Percentiles rank a stretch among this genome's conserved stretches.
Evolutionary conservation across 306 rosid genomes (phyloP).

Genomic region (Calophaca sinica): DNA sequence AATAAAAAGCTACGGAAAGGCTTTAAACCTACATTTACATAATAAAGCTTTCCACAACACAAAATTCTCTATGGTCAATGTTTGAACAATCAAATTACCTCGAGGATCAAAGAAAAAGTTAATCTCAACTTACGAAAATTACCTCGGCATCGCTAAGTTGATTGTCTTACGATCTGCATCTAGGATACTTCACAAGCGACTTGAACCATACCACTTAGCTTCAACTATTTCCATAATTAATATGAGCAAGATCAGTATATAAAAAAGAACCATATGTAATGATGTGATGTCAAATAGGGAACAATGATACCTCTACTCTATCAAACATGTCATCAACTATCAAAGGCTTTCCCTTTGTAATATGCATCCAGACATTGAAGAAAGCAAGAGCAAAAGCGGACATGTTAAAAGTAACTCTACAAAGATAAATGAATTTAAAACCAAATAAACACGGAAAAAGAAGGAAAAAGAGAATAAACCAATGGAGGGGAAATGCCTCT

Average conservation of each 20-base stretch:
- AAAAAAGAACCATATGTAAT: constrained; percentile 2
- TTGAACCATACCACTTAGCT: constrained; percentile 94
- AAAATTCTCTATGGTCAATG: too few relatives aligned
- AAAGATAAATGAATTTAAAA: too few relatives aligned
- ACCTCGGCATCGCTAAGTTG: constrained; percentile 97
- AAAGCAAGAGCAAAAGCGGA: neutral
- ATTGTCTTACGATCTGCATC: constrained; percentile 93
- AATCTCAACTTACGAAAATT: too few relatives aligned
- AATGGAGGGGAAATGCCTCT: too few relatives aligned
- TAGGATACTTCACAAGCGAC: constrained; percentile 85
- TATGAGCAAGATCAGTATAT: neutral
- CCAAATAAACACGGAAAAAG: too few relatives aligned
- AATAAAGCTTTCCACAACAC: too few relatives aligned
- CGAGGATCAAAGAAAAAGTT: too few relatives aligned
- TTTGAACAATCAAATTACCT: too few relatives aligned
- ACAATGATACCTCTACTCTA: constrained; percentile 74
- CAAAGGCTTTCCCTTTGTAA: constrained; percentile 89
- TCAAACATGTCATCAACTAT: constrained; percentile 95
- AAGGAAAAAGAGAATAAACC: too few relatives aligned
- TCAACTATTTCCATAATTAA: constrained; percentile 63
- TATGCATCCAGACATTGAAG: constrained; percentile 71
- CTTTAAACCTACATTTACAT: too few relatives aligned
- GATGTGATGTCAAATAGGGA: neutral
- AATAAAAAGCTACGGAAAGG: too few relatives aligned
- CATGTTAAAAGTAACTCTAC: constrained; percentile 16